Evolutionary conservation across 2,329 filamentous ascomycete genomes (phyloP).

Genomic region (Fusarium duplospermum): DNA sequence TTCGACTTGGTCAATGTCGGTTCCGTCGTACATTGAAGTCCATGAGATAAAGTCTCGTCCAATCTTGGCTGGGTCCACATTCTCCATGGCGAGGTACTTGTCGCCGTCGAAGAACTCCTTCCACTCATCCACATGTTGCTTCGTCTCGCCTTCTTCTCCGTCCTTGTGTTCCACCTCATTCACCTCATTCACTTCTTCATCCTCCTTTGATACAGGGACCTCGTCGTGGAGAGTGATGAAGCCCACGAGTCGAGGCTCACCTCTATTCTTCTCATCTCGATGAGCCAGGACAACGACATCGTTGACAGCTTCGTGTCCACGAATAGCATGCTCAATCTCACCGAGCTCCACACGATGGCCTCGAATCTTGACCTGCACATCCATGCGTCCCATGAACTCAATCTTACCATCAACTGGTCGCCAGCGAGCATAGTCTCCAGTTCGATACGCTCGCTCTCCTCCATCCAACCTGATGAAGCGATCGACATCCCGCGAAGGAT

Average conservation of each 20-base stretch:
- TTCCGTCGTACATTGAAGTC: constrained; percentile 44
- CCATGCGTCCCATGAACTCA: constrained; percentile 45
- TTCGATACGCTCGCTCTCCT: constrained; percentile 38
- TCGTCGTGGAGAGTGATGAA: not conserved
- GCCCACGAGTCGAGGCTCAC: constrained; percentile 16
- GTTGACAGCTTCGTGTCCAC: constrained; percentile 17
- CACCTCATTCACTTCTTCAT: not conserved
- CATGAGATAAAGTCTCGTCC: constrained; percentile 42
- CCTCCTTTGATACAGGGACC: not conserved
- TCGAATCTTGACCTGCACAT: constrained; percentile 45
- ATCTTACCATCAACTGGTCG: constrained; percentile 36
- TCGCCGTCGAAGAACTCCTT: constrained; percentile 19
- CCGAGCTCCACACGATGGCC: constrained; percentile 40
- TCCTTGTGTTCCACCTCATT: not conserved
- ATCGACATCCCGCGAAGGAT: constrained; percentile 12
- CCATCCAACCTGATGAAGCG: constrained; percentile 28
- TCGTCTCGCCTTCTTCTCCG: not conserved
- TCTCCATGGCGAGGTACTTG: constrained; percentile 25
- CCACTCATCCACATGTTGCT: not conserved
- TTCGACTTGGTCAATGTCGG: constrained; percentile 15
- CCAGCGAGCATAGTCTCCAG: constrained; percentile 41
- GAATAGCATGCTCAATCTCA: constrained; percentile 38
- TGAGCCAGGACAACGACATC: constrained; percentile 33
- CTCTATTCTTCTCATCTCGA: constrained; percentile 23
- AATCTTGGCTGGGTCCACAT: constrained; percentile 9